These are phyloP conservation scores for Podochytrium sp. DNA, from an alignment of 192 early-diverging fungal genomes.

Conservation along the genomic window DNA sequence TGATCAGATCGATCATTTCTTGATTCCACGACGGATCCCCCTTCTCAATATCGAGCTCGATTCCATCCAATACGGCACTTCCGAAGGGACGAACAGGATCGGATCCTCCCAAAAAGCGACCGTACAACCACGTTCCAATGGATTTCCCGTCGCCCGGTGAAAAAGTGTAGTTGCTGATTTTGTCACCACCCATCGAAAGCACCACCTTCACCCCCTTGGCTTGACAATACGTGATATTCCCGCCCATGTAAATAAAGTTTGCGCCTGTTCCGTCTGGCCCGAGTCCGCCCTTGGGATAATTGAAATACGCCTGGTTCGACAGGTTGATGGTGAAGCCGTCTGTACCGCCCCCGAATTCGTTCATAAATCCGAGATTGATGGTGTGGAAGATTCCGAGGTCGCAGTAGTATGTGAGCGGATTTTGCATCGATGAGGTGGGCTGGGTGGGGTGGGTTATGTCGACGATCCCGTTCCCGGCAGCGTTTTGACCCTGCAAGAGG, in stretches of 20 bases:
- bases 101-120: constrained; percentile 5
- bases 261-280: not conserved
- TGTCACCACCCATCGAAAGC: constrained; percentile 12
- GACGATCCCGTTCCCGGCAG: too few relatives aligned
- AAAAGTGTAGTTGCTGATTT: not conserved
- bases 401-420: constrained; percentile 17
- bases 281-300: not conserved
- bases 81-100: not conserved
- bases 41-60: constrained; percentile 30
- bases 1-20: not conserved
- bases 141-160: constrained; percentile 1
- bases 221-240: constrained; percentile 22
- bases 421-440: not conserved
- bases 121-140: constrained; percentile 7
- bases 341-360: constrained; percentile 10
- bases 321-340: constrained; percentile 14
- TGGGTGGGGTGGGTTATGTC: too few relatives aligned
- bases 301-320: not conserved
- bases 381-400: constrained; percentile 10
- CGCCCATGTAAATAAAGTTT: not conserved
- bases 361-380: constrained; percentile 28
- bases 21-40: not conserved
- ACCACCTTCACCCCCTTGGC: constrained; percentile 12
- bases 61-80: constrained; percentile 4
- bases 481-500: too few relatives aligned